A percentile compares a stretch with the other conserved stretches of the same genome.
phyloP scores from a whole-genome alignment of 169 alveolate genomes.

The Neospora caninum region DNA sequence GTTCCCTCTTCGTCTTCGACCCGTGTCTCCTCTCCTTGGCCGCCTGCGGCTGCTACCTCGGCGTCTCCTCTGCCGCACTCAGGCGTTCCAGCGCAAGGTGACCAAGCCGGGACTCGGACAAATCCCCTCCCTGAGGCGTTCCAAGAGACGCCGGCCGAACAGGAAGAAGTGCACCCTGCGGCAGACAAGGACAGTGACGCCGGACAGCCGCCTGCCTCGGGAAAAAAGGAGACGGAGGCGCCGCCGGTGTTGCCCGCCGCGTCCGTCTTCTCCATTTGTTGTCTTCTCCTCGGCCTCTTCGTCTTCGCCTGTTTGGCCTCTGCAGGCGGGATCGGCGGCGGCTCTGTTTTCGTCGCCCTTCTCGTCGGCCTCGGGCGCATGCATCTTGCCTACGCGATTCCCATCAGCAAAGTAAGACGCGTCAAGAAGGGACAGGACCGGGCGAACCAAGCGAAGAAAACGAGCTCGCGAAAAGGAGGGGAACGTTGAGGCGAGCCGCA shows the following conservation, averaged over 20 bases:
- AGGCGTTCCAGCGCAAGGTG: too few species aligned
- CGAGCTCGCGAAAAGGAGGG: too few species aligned
- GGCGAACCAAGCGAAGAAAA: too few species aligned
- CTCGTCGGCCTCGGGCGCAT: conserved; percentile 10
- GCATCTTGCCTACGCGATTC: neutral
- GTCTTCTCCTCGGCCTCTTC: neutral
- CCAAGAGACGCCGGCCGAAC: too few species aligned
- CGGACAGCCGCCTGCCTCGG: neutral
- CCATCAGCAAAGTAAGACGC: conserved; percentile 1
- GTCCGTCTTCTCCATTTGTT: neutral
- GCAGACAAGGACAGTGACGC: neutral
- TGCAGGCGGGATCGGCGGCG: conserved; percentile 18
- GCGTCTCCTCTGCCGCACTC: too few species aligned
- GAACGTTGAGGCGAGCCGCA: too few species aligned
- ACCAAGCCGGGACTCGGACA: too few species aligned
- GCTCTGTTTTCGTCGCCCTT: conserved; percentile 30
- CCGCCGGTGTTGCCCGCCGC: neutral
- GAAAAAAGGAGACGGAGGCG: neutral
- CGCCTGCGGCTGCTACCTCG: too few species aligned
- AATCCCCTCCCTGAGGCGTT: too few species aligned
- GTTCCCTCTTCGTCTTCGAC: too few species aligned
- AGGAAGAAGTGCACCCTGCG: too few species aligned
- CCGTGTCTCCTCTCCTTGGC: too few species aligned
- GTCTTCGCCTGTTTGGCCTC: neutral
- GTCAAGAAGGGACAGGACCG: neutral